Evolutionary conservation across 768 basidiomycete genomes (phyloP), one percentile per base, ranked within the genome.

Genomic region (Leccinum truebloodii): DNA sequence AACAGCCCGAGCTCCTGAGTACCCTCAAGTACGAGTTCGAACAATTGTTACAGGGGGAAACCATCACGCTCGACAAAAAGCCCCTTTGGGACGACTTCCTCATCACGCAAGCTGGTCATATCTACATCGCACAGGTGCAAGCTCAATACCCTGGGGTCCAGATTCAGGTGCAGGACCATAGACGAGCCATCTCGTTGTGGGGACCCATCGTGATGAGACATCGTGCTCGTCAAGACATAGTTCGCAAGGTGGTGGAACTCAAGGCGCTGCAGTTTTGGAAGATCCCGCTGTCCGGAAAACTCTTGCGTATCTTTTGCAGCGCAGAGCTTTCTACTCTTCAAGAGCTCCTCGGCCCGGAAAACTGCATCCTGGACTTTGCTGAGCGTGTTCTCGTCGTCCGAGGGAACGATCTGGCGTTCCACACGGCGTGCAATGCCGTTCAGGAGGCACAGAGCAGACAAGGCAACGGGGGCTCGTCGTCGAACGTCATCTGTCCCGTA

Each of bases 61-160:
- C 80, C 3, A 69, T 90, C 35, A 77, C 73, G 28, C 65, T 81
- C 18, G 79, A 84, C 50, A 83, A 80, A 30, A 80, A 81, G 44
- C 73, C 78, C 2, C 74, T 82, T 8, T 93, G 90, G 90, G 86
- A 92, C 60, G 75, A 78, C 4, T 91, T 83, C 71, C 87, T 93
- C 61, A 67, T 68, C 22, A 63, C 76, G 4, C 59, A 64, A 0
- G 71, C 72, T 6, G 88, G 88, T 0, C 44, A 52, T 0, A 22
- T 14, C 0, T 90, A 81, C 68, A 55, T 92, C 52, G 64, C 74
- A 1, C 69, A 76, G 1, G 57, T 91, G 12, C 77, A 83, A 57
- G 61, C 58, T 2, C 59, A 63, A 10, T 67, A 80, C 51, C 71
- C 75, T 0, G 77, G 73, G 1, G 72, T 89, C 22, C 67, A 71